Evolutionary conservation across 768 basidiomycete species (phyloP).

Genomic region (Sporobolomyces phaffii): DNA sequence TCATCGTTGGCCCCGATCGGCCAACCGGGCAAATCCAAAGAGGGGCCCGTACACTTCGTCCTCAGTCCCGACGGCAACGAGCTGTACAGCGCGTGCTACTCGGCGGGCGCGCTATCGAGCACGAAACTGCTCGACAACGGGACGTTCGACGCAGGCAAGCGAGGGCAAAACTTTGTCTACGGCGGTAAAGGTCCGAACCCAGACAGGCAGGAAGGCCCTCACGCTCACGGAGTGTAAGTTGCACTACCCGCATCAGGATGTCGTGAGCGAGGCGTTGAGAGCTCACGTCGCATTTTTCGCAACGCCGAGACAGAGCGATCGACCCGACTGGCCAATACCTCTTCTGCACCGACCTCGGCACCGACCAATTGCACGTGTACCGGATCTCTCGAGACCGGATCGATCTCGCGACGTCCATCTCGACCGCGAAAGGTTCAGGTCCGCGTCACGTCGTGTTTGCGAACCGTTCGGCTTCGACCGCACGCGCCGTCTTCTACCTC

Average conservation of each 20-base stretch:
- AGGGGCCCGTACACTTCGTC: constrained; percentile 29
- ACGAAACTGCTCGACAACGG: constrained; percentile 16
- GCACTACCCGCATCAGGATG: not conserved
- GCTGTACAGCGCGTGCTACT: constrained; percentile 29
- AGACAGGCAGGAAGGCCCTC: constrained; percentile 30
- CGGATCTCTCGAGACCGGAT: not conserved
- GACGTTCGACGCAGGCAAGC: not conserved
- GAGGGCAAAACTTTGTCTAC: not conserved
- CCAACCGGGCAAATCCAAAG: not conserved
- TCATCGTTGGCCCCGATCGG: not conserved
- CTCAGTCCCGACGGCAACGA: not conserved
- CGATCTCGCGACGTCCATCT: not conserved
- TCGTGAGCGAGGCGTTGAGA: not conserved
- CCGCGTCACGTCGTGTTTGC: constrained; percentile 33
- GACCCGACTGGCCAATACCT: constrained; percentile 30
- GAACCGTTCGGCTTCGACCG: not conserved
- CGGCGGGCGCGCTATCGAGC: not conserved
- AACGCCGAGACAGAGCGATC: too few relatives aligned
- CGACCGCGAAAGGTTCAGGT: constrained; percentile 9
- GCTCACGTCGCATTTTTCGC: not conserved
- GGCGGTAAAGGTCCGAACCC: constrained; percentile 25
- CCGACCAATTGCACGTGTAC: constrained; percentile 22
- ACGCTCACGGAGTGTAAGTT: constrained; percentile 30
- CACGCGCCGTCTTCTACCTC: constrained; percentile 26
- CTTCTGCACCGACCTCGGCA: constrained; percentile 28